Evolutionary conservation across 2,329 filamentous ascomycete species (phyloP), one percentile per base, ranked within the genome.

Genomic region (Diaporthe citriasiana): DNA sequence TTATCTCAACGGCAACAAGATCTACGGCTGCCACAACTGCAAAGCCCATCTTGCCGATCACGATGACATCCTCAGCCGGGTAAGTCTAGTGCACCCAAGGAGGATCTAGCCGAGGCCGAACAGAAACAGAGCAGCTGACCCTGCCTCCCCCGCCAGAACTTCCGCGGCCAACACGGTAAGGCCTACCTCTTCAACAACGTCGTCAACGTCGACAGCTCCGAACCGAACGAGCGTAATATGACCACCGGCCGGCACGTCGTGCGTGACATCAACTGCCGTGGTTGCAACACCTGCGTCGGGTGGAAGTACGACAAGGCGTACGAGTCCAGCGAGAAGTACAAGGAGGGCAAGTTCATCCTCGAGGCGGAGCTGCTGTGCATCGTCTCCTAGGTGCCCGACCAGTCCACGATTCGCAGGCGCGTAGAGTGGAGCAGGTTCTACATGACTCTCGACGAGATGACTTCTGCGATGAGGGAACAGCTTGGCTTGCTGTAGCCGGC

Each of bases 291-390:
- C 83, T 93, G 93, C 40, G 97, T 99, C 70, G 97, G 97, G 47
- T 99, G 97, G 97, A 98, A 98, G 84, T 99, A 99, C 83, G 97
- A 99, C 84, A 98, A 97, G 86, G 97, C 97, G 1, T 98, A 94
- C 82, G 97, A 99, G 86, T 84, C 87, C 45, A 92, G 89, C 77
- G 96, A 99, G 89, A 98, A 98, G 85, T 99, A 99, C 86, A 99
- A 99, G 87, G 97, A 99, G 88, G 95, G 95, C 72, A 99, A 98
- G 86, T 98, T 94, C 82, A 99, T 99, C 75, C 88, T 99, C 73
- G 96, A 98, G 87, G 94, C 94, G 42, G 95, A 98, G 86, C 85
- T 98, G 77, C 88, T 98, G 51, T 96, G 94, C 83, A 92, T 91
- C 78, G 95, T 98, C 75, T 90, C 87, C 79, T 92, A 71, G 65